Base-by-base conservation (phyloP, 495 filamentous ascomycete species). In the Aspergillus leporis region DNA sequence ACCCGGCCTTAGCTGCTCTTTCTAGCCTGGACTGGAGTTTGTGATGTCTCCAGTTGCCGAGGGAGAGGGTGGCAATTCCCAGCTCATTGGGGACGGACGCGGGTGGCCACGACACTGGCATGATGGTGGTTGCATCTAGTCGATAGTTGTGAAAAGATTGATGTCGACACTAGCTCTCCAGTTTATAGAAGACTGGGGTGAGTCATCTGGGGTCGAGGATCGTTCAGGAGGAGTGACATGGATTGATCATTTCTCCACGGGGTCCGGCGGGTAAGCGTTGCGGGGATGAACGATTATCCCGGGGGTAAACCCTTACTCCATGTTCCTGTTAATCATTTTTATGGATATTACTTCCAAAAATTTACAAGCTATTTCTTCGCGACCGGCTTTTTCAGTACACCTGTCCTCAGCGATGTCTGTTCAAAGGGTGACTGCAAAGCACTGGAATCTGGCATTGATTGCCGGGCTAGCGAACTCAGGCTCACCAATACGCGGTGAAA, bases 31-130 rank as follows among this genome's bases (percentile, higher is more conserved):
- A 64, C 21, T 57, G 50, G 14, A 75, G 65, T 0, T 25, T 56
- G 51, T 75, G 72, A 30, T 64, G 52, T 40, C 63, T 48, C 59
- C 62, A 68, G 45, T 69, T 75, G 16, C 70, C 72, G 6, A 73
- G 66, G 49, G 70, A 73, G 34, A 75, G 48, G 0, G 70, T 72
- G 34, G 70, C 69, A 23, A 72, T 72, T 21, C 70, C 70, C 30
- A 68, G 53, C 21, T 63, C 56, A 21, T 69, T 68, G 18, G 3
- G n/a, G 10, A 53, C 25, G 22, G 53, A 36, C 13, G 49, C 9
- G 32, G 67, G 54, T 28, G 61, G 61, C 62, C 61, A 69, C 14
- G n/a, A 13, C 7, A 48, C 43, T 13, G 59, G 30, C 60, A 64
- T 67, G n/a, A 7, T 67, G 38, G 12, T 67, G 38, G 22, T 12